Base-by-base conservation (phyloP, 345 rosid genomes). In the Melaleuca quinquenervia region DNA sequence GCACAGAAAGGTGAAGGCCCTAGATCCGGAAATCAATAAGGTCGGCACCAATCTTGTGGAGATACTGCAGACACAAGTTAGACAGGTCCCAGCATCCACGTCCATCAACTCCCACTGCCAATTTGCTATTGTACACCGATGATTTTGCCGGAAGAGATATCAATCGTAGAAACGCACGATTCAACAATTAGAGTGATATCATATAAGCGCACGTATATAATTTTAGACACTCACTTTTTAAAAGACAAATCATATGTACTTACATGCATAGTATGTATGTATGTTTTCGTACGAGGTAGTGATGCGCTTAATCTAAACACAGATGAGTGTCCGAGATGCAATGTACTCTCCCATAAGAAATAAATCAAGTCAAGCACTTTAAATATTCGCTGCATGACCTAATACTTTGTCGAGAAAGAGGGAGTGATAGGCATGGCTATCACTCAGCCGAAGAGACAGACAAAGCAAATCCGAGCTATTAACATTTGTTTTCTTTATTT, bases 381-480 rank as follows among this genome's bases (percentile, higher is more conserved):
- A 70, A 70, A 36, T 70, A 70, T 70, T 70, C 80, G 26, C 26
- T 9, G 48, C 48, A 12, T 70, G 80, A 70, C 80, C 80, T 70
- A 32, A 20, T 70, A 10, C 80, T 36, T 70, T 70, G 56, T 44
- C 84, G 52, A 82, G 44, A 82, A 50, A 29, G 56, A 51, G 52
- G 12, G 44, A 49, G 54, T 5, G 24, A 48, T 27, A 85, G 82
- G 54, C 86, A 88, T 64, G 54, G 82, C 87, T 82, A 87, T 88
- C 88, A 88, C 55, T 85, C 76, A 45, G 85, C 88, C 88, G 86
- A 90, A 86, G 80, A 20, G 48, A 36, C 78, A 70, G 80, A 89
- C 91, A 92, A 90, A 93, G 93, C 93, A 88, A 90, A 88, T 86
- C 74, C 92, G 88, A 90, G 86, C 94, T 90, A 93, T 92, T 90